Conservation (phyloP, 73 alveolate genomes). For the Paramecium octaurelia region DNA sequence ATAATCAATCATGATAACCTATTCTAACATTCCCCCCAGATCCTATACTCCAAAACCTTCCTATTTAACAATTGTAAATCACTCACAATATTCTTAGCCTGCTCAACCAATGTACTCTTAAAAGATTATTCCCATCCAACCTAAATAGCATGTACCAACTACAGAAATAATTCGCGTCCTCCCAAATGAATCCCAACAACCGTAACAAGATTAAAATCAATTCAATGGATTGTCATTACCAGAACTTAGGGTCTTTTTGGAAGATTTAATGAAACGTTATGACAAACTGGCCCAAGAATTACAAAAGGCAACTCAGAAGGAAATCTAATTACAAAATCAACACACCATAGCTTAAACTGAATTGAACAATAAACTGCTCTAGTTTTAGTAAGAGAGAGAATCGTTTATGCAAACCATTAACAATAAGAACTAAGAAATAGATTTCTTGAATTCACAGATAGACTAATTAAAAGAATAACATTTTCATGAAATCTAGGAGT, state of each 20-base stretch:
- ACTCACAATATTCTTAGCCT: neutral
- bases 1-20: neutral
- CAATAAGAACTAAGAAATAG: neutral
- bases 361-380: neutral
- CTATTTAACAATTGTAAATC: neutral
- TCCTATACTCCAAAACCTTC: neutral
- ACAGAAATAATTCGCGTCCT: neutral
- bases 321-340: neutral
- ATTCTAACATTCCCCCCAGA: neutral
- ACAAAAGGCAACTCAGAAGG: neutral
- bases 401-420: neutral
- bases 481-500: neutral
- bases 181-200: neutral
- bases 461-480: neutral
- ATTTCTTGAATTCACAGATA: neutral
- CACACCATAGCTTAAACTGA: neutral
- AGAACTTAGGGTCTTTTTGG: neutral
- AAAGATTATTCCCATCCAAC: neutral
- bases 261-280: slow-evolving; percentile 15
- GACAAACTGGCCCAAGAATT: neutral
- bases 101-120: neutral
- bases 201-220: neutral
- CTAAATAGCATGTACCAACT: neutral
- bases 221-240: neutral
- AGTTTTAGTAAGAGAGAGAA: slow-evolving; percentile 1